Conservation (phyloP, 139 green algal species). For the Chlamydomonas urium region DNA sequence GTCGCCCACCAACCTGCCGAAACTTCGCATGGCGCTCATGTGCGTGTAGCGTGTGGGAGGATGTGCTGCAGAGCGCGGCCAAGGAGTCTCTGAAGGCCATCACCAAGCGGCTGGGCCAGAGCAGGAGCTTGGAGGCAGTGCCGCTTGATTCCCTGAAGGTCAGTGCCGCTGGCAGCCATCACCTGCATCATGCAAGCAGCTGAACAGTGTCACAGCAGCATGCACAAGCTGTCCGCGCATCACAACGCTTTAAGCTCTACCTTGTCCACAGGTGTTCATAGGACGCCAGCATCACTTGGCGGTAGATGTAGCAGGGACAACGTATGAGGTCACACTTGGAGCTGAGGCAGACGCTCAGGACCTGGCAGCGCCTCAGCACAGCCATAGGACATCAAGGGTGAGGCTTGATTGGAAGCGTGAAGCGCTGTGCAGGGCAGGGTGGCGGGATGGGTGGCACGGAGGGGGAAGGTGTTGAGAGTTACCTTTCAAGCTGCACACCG, state of each 20-base stretch:
- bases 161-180: no score
- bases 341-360: background rate
- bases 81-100: background rate
- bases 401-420: background rate
- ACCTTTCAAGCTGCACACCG: background rate
- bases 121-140: background rate
- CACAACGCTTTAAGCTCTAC: no score
- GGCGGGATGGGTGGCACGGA: background rate
- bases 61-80: background rate
- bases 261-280: background rate
- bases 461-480: background rate
- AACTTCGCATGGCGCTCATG: no score
- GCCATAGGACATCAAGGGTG: background rate
- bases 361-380: background rate
- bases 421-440: background rate
- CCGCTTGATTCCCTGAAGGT: constrained; percentile 2
- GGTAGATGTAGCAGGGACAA: background rate
- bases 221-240: no score
- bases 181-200: no score
- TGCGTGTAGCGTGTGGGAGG: constrained; percentile 9
- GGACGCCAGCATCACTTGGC: background rate
- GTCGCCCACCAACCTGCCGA: no score
- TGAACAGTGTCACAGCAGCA: no score
- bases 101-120: background rate
- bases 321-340: constrained; percentile 3